Evolutionary conservation across 495 filamentous ascomycete species (phyloP), one percentile per base, ranked within the genome.

Genomic region (Cryomyces minteri): DNA sequence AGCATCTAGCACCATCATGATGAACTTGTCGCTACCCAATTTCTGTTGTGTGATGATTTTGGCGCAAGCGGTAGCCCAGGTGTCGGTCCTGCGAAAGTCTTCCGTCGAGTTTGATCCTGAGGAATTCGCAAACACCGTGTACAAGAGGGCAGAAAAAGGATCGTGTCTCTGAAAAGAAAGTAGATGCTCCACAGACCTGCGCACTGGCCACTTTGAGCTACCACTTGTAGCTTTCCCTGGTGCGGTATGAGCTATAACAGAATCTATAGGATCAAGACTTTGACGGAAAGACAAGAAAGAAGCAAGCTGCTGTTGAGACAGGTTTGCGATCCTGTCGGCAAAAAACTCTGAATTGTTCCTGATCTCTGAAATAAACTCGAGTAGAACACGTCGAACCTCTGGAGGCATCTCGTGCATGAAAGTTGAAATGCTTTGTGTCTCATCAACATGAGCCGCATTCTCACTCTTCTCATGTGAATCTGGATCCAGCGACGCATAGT

Each of bases 1-100:
- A 45, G 81, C 74, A 61, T 88, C 85, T 33, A 96, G 72, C 11
- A 83, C 72, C 40, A 70, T 71, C 43, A 74, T 72, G 41, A 84
- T 67, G 43, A 85, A 77, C 40, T 76, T 74, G 42, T 83, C 80
- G 45, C 58, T 64, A n/a, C 68, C 72, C 4, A 59, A 60, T 49
- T 70, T 74, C 32, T 57, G 60, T 51, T 72, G 70, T 6, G 68
- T 70, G 18, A 86, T 81, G 56, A 94, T 64, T 51, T 79, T 80
- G 29, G 90, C 85, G 58, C 86, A 94, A 30, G 79, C 73, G 32
- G 80, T 84, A 39, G 90, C 82, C 88, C 87, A 95, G 31, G 84
- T 71, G 51, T 88, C 79, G 41, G 80, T 77, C 50, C 84, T 76
- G 40, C 76, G 70, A 46, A 69, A 67, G 54, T 84, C 74, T 55